These are phyloP conservation scores for Solanum sitiens DNA, from an alignment of 257 asterid species.

Conservation along the genomic window DNA sequence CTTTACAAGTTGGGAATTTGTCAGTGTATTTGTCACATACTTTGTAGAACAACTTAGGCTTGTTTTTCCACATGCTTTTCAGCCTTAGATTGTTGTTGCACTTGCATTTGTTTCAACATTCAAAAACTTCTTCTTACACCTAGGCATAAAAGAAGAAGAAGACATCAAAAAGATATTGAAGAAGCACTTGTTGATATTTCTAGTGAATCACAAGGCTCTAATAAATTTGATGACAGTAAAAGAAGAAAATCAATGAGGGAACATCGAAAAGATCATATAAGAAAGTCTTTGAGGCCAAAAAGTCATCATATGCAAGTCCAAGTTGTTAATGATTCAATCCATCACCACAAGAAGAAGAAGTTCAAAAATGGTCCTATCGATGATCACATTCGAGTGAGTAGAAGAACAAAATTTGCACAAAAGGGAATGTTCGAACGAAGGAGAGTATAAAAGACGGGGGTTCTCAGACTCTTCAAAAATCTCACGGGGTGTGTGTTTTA, in stretches of 20 bases:
- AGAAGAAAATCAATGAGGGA: constrained; percentile 5
- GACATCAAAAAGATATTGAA: constrained; percentile 28
- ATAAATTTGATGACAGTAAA: constrained; percentile 4
- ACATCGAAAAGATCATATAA: constrained; percentile 36
- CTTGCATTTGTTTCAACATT: constrained; percentile 44
- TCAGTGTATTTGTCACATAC: constrained; percentile 45
- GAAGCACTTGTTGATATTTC: not conserved
- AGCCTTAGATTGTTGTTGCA: constrained; percentile 40
- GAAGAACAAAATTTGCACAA: constrained; percentile 37
- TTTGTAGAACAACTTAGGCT: constrained; percentile 38
- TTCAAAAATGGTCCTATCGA: constrained; percentile 12
- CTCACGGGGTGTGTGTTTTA: not conserved
- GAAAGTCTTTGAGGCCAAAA: constrained; percentile 49
- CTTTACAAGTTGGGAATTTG: constrained; percentile 68
- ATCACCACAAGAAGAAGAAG: constrained; percentile 7
- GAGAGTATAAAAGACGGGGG: not conserved
- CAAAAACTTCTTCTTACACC: constrained; percentile 16
- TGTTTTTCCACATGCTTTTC: constrained; percentile 42
- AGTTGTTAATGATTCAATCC: constrained; percentile 12
- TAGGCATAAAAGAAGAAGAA: constrained; percentile 12
- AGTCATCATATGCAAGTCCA: constrained; percentile 28
- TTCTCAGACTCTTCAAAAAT: not conserved
- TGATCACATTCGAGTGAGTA: constrained; percentile 40
- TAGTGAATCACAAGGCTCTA: constrained; percentile 13
- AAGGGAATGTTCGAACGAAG: constrained; percentile 15